These are phyloP conservation scores for Pseudogymnoascus sp. DNA, from an alignment of 2,329 filamentous ascomycete genomes.

Conservation along the genomic window DNA sequence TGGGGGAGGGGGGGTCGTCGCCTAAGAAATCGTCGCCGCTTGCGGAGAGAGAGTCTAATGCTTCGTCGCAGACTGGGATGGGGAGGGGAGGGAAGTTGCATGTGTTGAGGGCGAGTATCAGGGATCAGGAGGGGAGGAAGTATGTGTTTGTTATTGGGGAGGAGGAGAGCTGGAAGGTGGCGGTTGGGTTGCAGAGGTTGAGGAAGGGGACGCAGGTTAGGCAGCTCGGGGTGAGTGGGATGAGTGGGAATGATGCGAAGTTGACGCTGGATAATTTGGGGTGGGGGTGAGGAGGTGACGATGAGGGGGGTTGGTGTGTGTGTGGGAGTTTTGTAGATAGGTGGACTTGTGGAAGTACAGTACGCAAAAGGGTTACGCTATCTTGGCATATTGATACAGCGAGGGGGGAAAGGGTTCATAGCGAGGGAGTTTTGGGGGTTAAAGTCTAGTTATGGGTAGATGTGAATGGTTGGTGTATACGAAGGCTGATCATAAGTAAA, in stretches of 20 bases:
- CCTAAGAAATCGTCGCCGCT: conserved; percentile 10
- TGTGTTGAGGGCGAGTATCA: conserved; percentile 54
- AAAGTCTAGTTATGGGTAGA: background rate
- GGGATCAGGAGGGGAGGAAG: conserved; percentile 60
- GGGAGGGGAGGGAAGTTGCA: conserved; percentile 52
- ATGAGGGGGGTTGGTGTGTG: no score
- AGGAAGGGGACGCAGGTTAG: conserved; percentile 53
- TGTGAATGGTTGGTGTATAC: background rate
- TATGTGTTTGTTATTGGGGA: conserved; percentile 59
- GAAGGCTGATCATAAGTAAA: background rate
- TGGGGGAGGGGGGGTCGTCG: background rate
- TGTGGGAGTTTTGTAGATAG: background rate
- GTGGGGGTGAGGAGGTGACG: conserved; percentile 25
- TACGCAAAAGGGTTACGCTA: background rate
- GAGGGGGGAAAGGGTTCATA: background rate
- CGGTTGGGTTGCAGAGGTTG: conserved; percentile 53
- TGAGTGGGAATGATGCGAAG: conserved; percentile 48
- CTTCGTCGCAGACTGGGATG: conserved; percentile 41
- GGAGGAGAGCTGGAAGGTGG: conserved; percentile 62
- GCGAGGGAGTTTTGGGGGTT: background rate
- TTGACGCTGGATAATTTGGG: conserved; percentile 52
- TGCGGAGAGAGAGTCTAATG: conserved; percentile 25
- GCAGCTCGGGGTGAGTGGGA: conserved; percentile 50
- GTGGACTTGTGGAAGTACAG: background rate
- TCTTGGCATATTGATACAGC: background rate